Evolutionary conservation across 2,329 filamentous ascomycete genomes (phyloP), one percentile per base, ranked within the genome.

Genomic region (Camillea tinctor): DNA sequence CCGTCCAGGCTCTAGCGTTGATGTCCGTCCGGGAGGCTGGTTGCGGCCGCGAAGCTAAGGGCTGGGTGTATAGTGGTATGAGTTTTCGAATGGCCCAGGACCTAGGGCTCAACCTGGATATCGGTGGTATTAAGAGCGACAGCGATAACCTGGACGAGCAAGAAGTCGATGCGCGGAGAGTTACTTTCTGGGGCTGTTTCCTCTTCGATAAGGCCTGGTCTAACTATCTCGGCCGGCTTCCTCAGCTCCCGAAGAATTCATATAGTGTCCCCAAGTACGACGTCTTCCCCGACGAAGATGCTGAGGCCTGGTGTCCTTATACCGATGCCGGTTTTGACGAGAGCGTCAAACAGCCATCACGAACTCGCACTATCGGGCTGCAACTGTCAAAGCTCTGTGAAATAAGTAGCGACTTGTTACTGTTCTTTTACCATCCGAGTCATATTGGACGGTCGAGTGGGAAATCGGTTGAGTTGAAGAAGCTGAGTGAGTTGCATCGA

Each of bases 151-250:
- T 94, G 65, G 87, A 88, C 62, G 92, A 97, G 60, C 84, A 90
- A 52, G 94, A 97, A 74, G 85, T 96, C 48, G 95, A 99, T 76
- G 93, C 93, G 2, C 84, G 95, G 48, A 84, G 91, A 56, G 89
- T 98, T 50, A 98, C 95, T 0, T 98, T 97, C 71, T 98, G 95
- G 95, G 95, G 95, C 6, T 97, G 93, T 73, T 98, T 95, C 75
- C 78, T 97, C n/a, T 96, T 98, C 73, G 95, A 99, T 79, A 98
- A 97, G 82, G 96, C 92, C 74, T 98, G 94, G 93, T 97, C 93
- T 54, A 98, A 97, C 73, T 98, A 98, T 69, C 84, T 98, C 23
- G 94, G 95, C 53, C 89, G 95, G 50, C 81, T 97, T 63, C 94
- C 95, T 11, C 94, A 97, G 74, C 80, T 98, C 11, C 89, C 92